Evolutionary conservation across 1,139 yeast genomes (phyloP).

Genomic region (Eremothecium sinecaudum): DNA sequence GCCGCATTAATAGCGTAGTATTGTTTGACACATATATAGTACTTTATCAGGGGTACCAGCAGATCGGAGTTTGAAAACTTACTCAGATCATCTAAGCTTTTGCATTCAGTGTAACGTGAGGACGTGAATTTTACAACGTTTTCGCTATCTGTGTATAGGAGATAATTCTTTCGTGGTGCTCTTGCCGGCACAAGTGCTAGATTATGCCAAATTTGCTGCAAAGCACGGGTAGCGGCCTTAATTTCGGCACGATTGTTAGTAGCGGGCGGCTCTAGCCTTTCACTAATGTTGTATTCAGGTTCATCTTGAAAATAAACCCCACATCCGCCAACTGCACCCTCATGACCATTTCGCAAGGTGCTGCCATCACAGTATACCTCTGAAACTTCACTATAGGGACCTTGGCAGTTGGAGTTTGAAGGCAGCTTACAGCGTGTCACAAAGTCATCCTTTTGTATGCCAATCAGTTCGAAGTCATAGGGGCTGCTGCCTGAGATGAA

Average conservation of each 20-base stretch:
- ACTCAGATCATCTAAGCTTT: constrained; percentile 18
- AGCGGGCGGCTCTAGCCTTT: constrained; percentile 39
- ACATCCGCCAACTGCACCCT: constrained; percentile 47
- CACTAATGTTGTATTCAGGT: constrained; percentile 43
- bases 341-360: constrained; percentile 43
- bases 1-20: constrained; percentile 26
- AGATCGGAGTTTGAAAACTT: constrained; percentile 25
- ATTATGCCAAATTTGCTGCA: constrained; percentile 33
- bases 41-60: constrained; percentile 19
- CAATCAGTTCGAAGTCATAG: constrained; percentile 19
- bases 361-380: constrained; percentile 67
- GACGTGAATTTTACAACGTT: constrained; percentile 43
- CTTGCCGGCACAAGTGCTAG: constrained; percentile 17
- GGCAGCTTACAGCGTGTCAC: constrained; percentile 9
- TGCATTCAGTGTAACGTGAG: constrained; percentile 39
- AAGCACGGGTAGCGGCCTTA: constrained; percentile 51
- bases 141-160: constrained; percentile 48
- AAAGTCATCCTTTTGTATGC: constrained; percentile 14
- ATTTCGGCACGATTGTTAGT: constrained; percentile 83
- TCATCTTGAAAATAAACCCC: constrained; percentile 61
- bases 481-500: constrained; percentile 25
- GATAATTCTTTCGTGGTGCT: constrained; percentile 29
- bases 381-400: neutral
- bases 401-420: neutral
- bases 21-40: constrained; percentile 24